phyloP scores from a whole-genome alignment of 73 alveolate genomes.

The Blepharisma stoltei region DNA sequence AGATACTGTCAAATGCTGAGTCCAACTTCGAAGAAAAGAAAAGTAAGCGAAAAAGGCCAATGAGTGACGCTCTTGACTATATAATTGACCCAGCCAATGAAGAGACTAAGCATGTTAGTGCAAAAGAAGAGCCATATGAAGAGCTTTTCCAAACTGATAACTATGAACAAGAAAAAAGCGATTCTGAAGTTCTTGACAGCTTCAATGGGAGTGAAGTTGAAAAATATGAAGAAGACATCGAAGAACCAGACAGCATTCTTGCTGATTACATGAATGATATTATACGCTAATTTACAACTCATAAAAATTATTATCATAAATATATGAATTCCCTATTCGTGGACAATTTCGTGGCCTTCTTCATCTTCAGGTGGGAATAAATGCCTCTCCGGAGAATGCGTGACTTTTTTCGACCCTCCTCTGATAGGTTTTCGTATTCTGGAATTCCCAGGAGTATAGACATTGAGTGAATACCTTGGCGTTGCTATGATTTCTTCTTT shows the following conservation, averaged over 20 bases:
- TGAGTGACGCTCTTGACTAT: neutral
- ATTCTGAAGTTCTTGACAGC: neutral
- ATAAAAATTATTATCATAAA: neutral
- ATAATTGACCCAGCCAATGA: neutral
- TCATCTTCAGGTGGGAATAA: neutral
- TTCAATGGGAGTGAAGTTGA: conserved; percentile 6
- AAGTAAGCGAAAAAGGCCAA: neutral
- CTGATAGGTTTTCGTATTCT: too few relatives aligned
- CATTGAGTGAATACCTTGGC: too few relatives aligned
- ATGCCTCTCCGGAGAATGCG: too few relatives aligned
- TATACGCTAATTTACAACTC: neutral
- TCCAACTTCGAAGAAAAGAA: neutral
- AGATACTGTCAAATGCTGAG: neutral
- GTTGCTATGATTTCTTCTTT: too few relatives aligned
- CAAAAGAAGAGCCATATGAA: neutral
- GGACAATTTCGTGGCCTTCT: neutral
- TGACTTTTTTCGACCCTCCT: too few relatives aligned
- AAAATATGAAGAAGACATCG: neutral
- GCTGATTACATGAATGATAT: neutral
- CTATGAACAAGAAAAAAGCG: neutral
- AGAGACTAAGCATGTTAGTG: neutral
- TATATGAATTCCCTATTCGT: neutral
- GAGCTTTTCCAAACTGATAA: neutral
- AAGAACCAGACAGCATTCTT: neutral
- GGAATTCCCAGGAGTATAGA: neutral